Conservation (phyloP, 768 basidiomycete genomes). For the Lactifluus subvellereus region DNA sequence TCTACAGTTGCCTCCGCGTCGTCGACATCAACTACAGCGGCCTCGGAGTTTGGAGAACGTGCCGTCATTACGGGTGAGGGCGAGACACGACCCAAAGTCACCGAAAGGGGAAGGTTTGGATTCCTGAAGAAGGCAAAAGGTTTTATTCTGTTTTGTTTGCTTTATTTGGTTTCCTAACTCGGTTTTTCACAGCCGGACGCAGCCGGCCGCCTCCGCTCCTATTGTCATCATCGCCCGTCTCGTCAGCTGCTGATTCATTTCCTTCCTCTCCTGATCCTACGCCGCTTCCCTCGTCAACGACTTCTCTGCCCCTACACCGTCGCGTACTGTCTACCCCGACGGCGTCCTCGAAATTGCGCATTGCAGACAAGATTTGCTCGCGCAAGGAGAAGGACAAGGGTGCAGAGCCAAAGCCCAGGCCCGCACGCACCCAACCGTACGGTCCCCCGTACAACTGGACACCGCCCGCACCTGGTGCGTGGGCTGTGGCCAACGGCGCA, state of each 20-base stretch:
- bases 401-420: constrained; percentile 2
- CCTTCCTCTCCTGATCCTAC: neutral
- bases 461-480: constrained; percentile 21
- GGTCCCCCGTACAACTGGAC: constrained; percentile 23
- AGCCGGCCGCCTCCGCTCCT: constrained; percentile 2
- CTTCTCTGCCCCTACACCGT: neutral
- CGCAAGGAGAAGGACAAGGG: constrained; percentile 13
- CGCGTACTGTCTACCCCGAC: constrained; percentile 8
- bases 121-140: constrained; percentile 17
- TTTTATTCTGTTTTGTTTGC: neutral
- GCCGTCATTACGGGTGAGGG: neutral
- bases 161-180: neutral
- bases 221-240: neutral
- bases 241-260: neutral
- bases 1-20: neutral
- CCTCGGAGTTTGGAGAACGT: constrained; percentile 9
- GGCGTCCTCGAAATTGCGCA: constrained; percentile 4
- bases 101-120: constrained; percentile 15
- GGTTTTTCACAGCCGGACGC: neutral
- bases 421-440: constrained; percentile 24
- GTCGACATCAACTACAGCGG: neutral
- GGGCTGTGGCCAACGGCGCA: constrained; percentile 14
- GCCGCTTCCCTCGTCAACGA: neutral
- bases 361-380: constrained; percentile 9
- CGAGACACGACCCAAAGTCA: neutral